These are phyloP conservation scores for Schizonepeta tenuifolia DNA, from an alignment of 257 asterid genomes.

Conservation along the genomic window DNA sequence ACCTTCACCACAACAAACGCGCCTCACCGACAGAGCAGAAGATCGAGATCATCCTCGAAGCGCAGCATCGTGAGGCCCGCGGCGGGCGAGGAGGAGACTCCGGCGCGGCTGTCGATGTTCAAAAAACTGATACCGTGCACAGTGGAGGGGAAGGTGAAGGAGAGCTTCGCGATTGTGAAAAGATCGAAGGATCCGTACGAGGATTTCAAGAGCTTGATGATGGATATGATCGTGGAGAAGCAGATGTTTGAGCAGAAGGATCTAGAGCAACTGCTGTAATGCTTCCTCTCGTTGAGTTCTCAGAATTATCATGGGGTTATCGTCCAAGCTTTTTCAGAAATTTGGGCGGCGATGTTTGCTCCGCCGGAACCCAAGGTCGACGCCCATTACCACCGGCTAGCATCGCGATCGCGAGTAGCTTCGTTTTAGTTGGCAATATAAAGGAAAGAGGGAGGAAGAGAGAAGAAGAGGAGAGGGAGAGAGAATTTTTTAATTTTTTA, in stretches of 20 bases:
- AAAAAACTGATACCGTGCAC: slow-evolving; percentile 70
- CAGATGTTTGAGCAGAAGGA: slow-evolving; percentile 71
- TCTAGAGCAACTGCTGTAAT: slow-evolving; percentile 73
- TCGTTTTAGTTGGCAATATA: slow-evolving; percentile 5
- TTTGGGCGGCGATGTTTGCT: slow-evolving; percentile 64
- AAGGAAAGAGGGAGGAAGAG: too few relatives aligned
- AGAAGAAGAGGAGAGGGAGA: too few relatives aligned
- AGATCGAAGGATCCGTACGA: slow-evolving; percentile 74
- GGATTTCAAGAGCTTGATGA: slow-evolving; percentile 88
- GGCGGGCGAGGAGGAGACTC: slow-evolving; percentile 46
- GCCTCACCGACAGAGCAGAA: slow-evolving; percentile 28
- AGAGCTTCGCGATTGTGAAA: slow-evolving; percentile 88
- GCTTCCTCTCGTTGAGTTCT: slow-evolving; percentile 77
- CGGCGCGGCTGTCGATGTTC: slow-evolving; percentile 77
- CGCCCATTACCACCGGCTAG: slow-evolving; percentile 18
- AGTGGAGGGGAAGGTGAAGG: slow-evolving; percentile 82
- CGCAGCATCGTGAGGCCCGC: slow-evolving; percentile 4
- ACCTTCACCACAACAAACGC: background rate
- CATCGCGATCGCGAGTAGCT: background rate
- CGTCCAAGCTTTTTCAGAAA: slow-evolving; percentile 67
- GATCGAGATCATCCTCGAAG: slow-evolving; percentile 6
- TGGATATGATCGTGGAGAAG: slow-evolving; percentile 91
- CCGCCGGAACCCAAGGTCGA: background rate
- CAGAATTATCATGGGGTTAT: slow-evolving; percentile 64
- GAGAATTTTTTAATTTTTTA: too few relatives aligned